A percentile compares a stretch with the other conserved stretches of the same genome.
Conservation (phyloP, 78 protist genomes). For the Dictyostelium firmibasis region DNA sequence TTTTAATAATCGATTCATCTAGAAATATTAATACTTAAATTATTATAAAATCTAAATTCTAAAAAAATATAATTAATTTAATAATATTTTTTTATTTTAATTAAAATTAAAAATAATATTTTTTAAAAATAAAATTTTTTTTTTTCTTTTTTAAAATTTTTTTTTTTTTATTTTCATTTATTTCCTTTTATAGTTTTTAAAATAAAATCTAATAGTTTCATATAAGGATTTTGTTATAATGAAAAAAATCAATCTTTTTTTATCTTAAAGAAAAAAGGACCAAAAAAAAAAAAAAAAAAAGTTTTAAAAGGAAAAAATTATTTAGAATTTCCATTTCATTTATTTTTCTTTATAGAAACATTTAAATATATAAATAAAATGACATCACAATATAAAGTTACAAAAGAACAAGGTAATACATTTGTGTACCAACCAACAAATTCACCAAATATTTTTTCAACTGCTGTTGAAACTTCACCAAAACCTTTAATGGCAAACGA, state of each 20-base stretch:
- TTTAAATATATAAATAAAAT: not conserved
- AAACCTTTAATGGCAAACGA: conserved; percentile 3
- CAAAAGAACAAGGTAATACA: not conserved
- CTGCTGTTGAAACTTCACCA: conserved; percentile 19
- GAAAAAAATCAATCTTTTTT: conserved; percentile 1
- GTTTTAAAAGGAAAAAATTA: not conserved
- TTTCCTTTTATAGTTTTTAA: not conserved
- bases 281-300: not conserved
- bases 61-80: not conserved
- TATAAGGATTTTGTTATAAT: not conserved
- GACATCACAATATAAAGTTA: not conserved
- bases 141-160: not conserved
- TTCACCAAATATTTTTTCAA: conserved; percentile 12
- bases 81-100: too few relatives aligned
- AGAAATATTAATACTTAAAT: too few relatives aligned
- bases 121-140: not conserved
- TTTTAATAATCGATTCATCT: too few relatives aligned
- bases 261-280: not conserved
- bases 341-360: not conserved
- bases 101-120: not conserved
- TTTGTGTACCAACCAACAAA: conserved; percentile 22
- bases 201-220: not conserved
- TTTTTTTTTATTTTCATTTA: not conserved
- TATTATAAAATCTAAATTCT: too few relatives aligned
- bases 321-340: not conserved